A percentile compares a stretch with the other conserved stretches of the same genome.
These are phyloP conservation scores for Ophiocordyceps camponoti-leonardi DNA, from an alignment of 2,329 filamentous ascomycete genomes.

Conservation along the genomic window DNA sequence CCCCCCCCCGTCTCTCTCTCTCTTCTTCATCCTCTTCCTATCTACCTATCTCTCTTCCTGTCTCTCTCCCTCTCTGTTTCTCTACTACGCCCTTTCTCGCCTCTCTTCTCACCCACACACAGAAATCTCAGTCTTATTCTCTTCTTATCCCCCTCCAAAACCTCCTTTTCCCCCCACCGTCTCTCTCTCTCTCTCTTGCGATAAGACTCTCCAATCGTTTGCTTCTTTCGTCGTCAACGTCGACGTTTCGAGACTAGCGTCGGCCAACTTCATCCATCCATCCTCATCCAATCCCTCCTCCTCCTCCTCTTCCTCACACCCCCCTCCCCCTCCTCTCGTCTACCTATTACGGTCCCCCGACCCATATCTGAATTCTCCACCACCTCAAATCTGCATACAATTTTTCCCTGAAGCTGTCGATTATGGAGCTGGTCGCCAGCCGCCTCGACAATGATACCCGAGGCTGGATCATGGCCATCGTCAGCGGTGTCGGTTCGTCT, in stretches of 20 bases:
- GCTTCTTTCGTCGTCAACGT: not conserved
- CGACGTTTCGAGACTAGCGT: not conserved
- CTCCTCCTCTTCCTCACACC: not conserved
- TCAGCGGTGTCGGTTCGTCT: constrained; percentile 52
- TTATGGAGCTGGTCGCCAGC: constrained; percentile 19
- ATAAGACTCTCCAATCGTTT: not conserved
- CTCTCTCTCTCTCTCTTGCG: not conserved
- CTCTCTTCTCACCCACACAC: too few relatives aligned
- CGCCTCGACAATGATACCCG: constrained; percentile 61
- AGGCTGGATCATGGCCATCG: constrained; percentile 84
- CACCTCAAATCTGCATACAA: not conserved
- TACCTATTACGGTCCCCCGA: not conserved
- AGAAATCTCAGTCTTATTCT: too few relatives aligned
- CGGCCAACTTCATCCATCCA: not conserved
- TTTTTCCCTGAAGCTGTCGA: constrained; percentile 1
- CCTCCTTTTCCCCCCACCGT: too few relatives aligned
- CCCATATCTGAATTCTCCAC: not conserved
- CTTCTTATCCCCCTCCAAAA: too few relatives aligned
- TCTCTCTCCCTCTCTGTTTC: too few relatives aligned
- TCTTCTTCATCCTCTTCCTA: too few relatives aligned
- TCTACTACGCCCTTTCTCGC: too few relatives aligned
- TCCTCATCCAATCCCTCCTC: not conserved
- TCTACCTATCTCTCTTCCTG: too few relatives aligned
- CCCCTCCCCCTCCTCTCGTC: not conserved
- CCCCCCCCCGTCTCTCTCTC: too few relatives aligned